Percentiles rank a stretch among this genome's conserved stretches.
Evolutionary conservation across 1,139 yeast genomes (phyloP).

Genomic region (Fermentozyma sake): DNA sequence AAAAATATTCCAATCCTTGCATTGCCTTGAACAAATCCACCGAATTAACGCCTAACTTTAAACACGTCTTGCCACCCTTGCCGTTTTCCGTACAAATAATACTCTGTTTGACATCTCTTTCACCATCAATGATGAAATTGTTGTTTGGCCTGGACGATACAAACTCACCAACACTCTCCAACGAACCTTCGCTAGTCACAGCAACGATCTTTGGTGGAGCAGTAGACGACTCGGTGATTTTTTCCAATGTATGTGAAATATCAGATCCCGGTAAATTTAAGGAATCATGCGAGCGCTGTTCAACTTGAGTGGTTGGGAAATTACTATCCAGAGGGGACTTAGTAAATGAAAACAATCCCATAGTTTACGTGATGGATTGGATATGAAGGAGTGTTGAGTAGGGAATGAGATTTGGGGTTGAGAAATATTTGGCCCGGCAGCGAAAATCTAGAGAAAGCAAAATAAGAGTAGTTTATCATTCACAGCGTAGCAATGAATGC

Average conservation of each 20-base stretch:
- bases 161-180: slow-evolving; percentile 15
- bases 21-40: slow-evolving; percentile 41
- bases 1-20: slow-evolving; percentile 43
- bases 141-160: slow-evolving; percentile 26
- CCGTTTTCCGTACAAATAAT: slow-evolving; percentile 39
- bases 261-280: slow-evolving; percentile 15
- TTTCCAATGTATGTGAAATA: slow-evolving; percentile 35
- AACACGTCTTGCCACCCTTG: slow-evolving; percentile 43
- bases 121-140: slow-evolving; percentile 43
- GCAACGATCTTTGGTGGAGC: no score
- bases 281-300: slow-evolving; percentile 35
- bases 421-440: no score
- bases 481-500: no score
- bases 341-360: slow-evolving; percentile 25
- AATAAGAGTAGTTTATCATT: no score
- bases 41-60: slow-evolving; percentile 35
- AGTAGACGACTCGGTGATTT: no score
- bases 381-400: no score
- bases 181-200: no score
- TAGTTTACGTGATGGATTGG: no score
- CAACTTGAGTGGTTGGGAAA: slow-evolving; percentile 12
- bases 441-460: no score
- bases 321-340: slow-evolving; percentile 3
- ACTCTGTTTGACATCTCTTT: slow-evolving; percentile 33
- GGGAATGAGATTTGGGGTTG: no score